Base-by-base conservation (phyloP, 78 protist genomes). In the Isochrysis galbana region DNA sequence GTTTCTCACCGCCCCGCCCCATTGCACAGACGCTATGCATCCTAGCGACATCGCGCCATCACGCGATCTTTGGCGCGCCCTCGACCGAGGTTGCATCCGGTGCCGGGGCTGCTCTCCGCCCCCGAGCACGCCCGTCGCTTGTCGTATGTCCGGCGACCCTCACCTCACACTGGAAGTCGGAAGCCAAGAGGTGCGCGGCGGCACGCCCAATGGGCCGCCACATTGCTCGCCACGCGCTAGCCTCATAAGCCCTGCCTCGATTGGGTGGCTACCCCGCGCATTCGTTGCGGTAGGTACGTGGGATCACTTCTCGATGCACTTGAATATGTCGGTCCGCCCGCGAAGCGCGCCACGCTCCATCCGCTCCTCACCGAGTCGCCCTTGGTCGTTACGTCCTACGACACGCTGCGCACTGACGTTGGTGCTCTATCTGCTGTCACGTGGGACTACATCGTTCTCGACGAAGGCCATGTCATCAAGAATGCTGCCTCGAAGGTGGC, bases 391-490 rank as follows among this genome's bases (percentile, higher is more conserved):
- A 61, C 80, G 91, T 95, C 98, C 29, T 98, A 98, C 95, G 98
- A 97, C 17, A 39, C 91, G 5, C 69, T 97, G 51, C 91, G 97
- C 39, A 88, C 90, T 34, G 98, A 98, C 91, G 38, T 89, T 44
- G 98, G 91, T 32, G 22, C 36, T 22, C 93, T 96, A 34, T 17
- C 91, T 0, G 21, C 1, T 5, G 34, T 88, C 47, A 80, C 45
- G 5, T 97, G 96, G 93, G 90, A 80, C 83, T 99, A 98, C 91
- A 86, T 94, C 72, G 90, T 99, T 3, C 93, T 99, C 45, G 99
- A 99, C 48, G 99, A 99, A 87, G 99, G 99, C 0, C 99, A 99
- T 95, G 90, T 96, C 34, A 97, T 99, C 61, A 92, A 94, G 47
- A 98, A 97, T 61, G 41, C 95, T 7, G 91, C 89, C 77, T 80